Percentiles rank a stretch among this genome's conserved stretches.
phyloP scores from a whole-genome alignment of 1,284 basidiomycete species.

The Marasmius oreades region DNA sequence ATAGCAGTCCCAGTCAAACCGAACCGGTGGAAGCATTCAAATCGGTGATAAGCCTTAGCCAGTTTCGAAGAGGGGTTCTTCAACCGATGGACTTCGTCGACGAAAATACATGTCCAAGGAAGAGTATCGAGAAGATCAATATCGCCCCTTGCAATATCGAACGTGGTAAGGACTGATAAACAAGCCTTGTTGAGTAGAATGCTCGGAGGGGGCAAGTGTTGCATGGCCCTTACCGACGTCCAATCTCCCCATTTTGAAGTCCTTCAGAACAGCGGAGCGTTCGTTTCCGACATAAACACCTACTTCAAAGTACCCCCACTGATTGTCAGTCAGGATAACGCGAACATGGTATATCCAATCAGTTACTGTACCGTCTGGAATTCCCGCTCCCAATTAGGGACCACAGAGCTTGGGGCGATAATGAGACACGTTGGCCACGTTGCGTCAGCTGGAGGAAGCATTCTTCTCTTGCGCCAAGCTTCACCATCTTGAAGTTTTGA shows the following conservation, averaged over 20 bases:
- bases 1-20: constrained; percentile 84
- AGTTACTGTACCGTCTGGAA: constrained; percentile 51
- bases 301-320: constrained; percentile 84
- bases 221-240: constrained; percentile 57
- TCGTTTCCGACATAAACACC: constrained; percentile 59
- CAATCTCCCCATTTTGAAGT: constrained; percentile 71
- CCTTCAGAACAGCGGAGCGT: constrained; percentile 51
- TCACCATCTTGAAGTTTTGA: constrained; percentile 58
- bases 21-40: constrained; percentile 61
- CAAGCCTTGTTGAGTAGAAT: constrained; percentile 12
- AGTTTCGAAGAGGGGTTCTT: constrained; percentile 70
- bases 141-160: constrained; percentile 64
- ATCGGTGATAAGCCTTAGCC: constrained; percentile 60
- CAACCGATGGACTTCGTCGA: constrained; percentile 82
- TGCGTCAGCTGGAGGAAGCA: constrained; percentile 60
- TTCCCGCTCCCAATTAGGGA: constrained; percentile 81
- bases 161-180: constrained; percentile 62
- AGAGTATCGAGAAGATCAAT: constrained; percentile 64
- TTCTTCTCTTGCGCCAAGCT: constrained; percentile 47
- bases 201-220: neutral
- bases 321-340: neutral
- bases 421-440: constrained; percentile 82
- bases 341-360: neutral
- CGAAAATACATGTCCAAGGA: constrained; percentile 66
- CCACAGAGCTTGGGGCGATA: constrained; percentile 75